These are phyloP conservation scores for Fusarium circinatum DNA, from an alignment of 2,329 filamentous ascomycete genomes.

Conservation along the genomic window DNA sequence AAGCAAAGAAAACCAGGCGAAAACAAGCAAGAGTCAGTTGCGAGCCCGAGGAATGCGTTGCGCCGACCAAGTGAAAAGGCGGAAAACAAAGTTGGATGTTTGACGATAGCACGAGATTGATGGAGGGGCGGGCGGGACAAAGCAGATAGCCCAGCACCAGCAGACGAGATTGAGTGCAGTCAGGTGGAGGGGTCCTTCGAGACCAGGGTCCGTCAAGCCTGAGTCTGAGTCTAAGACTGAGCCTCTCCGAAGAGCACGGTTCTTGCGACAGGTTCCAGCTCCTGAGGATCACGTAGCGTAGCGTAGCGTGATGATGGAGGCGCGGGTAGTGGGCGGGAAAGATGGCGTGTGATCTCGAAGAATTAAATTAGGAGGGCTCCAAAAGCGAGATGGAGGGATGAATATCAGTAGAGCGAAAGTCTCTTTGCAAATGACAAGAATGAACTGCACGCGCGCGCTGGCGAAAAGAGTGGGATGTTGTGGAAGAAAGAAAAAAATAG, in stretches of 20 bases:
- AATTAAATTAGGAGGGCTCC: conserved; percentile 39
- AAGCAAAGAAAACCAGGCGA: conserved; percentile 14
- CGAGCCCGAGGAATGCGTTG: conserved; percentile 35
- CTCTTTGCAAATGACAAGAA: not conserved
- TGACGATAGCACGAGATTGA: conserved; percentile 36
- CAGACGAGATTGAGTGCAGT: conserved; percentile 36
- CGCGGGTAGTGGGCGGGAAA: conserved; percentile 41
- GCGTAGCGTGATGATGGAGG: conserved; percentile 42
- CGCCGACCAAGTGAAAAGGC: conserved; percentile 31
- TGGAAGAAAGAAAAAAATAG: conserved; percentile 25
- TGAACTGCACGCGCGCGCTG: conserved; percentile 13
- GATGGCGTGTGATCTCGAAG: conserved; percentile 39
- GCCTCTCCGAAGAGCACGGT: conserved; percentile 34
- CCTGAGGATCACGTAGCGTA: conserved; percentile 15
- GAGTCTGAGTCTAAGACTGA: conserved; percentile 10
- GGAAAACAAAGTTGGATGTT: conserved; percentile 33
- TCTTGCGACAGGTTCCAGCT: conserved; percentile 17
- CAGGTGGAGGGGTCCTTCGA: conserved; percentile 39
- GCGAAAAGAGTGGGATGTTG: conserved; percentile 29
- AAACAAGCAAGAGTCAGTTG: conserved; percentile 16
- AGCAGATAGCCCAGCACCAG: conserved; percentile 23
- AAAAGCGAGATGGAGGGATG: conserved; percentile 25
- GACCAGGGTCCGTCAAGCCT: conserved; percentile 34
- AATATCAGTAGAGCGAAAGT: conserved; percentile 2
- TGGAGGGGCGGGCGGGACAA: conserved; percentile 39